Evolutionary conservation across 2,329 filamentous ascomycete genomes (phyloP), one percentile per base, ranked within the genome.

Genomic region (Fusarium solani-melongenae): DNA sequence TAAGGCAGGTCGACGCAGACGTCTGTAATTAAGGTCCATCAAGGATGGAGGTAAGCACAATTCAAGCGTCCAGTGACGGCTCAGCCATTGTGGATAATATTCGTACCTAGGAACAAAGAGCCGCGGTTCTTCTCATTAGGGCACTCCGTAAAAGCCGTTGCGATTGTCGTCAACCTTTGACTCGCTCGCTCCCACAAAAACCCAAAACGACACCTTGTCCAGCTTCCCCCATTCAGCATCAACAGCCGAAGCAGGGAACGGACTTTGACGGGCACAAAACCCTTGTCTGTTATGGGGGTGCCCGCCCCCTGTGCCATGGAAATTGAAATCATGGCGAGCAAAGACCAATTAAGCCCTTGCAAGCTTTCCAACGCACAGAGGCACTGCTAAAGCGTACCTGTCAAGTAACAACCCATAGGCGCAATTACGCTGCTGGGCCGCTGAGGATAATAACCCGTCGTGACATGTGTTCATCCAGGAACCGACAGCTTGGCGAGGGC

Each of bases 391-490:
- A 7, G 34, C 20, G n/a, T 49, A 34, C 44, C 24, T 39, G 11
- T 27, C 6, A 36, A 22, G 24, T 51, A 17, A 6, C 22, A 9
- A 38, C 12, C 3, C 15, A 27, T 46, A 60, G 41, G 49, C 14
- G 20, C 39, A 33, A 7, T 39, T 62, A 41, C 24, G 34, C 55
- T 38, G 14, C 57, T 7, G 12, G 57, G 24, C 15, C n/a, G 38
- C 15, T 51, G 39, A 38, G 20, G 49, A 46, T 33, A 24, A 46
- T 33, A 24, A 57, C 61, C 51, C 31, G 31, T 65, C 46, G 64
- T 64, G 66, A 51, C 69, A 71, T 73, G 58, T 64, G 62, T 64
- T 41, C 33, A 41, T n/a, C 61, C 67, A 66, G 67, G 73, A 73
- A 69, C 62, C 49, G 60, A 69, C 41, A 34, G 33, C 49, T 71